Conservation (phyloP, 2,329 filamentous ascomycete genomes). For the Ilyonectria destructans region DNA sequence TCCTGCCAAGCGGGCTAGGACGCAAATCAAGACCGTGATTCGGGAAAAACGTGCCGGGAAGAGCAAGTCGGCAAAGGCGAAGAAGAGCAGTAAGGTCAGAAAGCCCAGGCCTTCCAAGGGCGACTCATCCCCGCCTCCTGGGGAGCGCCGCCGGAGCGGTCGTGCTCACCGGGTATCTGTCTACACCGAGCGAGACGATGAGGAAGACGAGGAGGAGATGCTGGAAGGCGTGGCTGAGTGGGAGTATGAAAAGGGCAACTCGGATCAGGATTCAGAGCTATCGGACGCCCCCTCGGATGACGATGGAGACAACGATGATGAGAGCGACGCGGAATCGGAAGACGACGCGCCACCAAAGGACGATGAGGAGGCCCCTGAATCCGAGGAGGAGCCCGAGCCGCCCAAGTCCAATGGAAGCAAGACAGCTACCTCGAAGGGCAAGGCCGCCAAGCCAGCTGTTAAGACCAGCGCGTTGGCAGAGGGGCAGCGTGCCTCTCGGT, state of each 20-base stretch:
- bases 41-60: constrained; percentile 57
- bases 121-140: constrained; percentile 50
- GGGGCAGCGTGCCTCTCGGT: constrained; percentile 42
- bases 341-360: constrained; percentile 30
- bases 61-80: constrained; percentile 54
- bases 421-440: constrained; percentile 41
- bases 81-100: constrained; percentile 56
- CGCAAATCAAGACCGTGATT: constrained; percentile 56
- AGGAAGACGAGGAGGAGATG: constrained; percentile 75
- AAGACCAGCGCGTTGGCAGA: constrained; percentile 48
- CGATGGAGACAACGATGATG: constrained; percentile 30
- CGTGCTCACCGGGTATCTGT: constrained; percentile 64
- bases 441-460: constrained; percentile 42
- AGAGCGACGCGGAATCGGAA: constrained; percentile 33
- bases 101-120: constrained; percentile 49
- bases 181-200: constrained; percentile 72
- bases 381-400: constrained; percentile 39
- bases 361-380: constrained; percentile 36
- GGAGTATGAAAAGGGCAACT: constrained; percentile 62
- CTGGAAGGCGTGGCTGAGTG: constrained; percentile 73
- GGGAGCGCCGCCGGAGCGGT: constrained; percentile 72
- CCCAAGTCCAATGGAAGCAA: constrained; percentile 49
- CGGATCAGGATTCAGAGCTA: constrained; percentile 40
- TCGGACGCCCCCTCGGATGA: constrained; percentile 42
- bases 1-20: constrained; percentile 57